Conservation (phyloP, 305 asterid species). For the Solanum hybrid region DNA sequence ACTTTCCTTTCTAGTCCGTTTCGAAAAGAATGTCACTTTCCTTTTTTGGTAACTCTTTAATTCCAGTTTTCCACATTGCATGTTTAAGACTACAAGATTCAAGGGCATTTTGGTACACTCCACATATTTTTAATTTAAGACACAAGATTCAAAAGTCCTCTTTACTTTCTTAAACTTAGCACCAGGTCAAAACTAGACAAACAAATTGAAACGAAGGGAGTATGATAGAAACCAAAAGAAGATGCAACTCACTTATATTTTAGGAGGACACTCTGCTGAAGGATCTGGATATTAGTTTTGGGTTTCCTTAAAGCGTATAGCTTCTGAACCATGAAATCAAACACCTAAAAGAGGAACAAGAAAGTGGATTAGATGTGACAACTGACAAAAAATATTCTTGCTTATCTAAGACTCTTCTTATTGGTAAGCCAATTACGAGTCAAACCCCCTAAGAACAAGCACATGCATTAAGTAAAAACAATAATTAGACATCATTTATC, state of each 20-base stretch:
- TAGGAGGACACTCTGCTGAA: conserved; percentile 93
- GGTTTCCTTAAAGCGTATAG: conserved; percentile 94
- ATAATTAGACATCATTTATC: background rate
- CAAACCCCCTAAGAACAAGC: background rate
- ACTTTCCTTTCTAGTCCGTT: background rate
- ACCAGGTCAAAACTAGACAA: background rate
- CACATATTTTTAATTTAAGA: background rate
- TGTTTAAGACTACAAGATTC: background rate
- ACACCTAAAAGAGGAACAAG: conserved; percentile 46
- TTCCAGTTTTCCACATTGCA: background rate
- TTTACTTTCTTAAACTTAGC: background rate
- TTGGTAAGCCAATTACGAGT: background rate
- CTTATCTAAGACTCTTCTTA: background rate
- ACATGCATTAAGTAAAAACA: background rate
- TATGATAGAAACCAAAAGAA: background rate
- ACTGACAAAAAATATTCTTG: background rate
- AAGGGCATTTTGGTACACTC: background rate
- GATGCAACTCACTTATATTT: conserved; percentile 78
- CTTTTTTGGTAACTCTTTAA: background rate
- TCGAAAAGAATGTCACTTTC: background rate
- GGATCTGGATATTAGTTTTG: conserved; percentile 96
- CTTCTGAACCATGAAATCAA: conserved; percentile 86
- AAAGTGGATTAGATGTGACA: conserved; percentile 7
- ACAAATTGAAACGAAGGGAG: background rate
- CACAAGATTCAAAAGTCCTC: background rate